Base-by-base conservation (phyloP, 139 green algal genomes). In the Pseudopediastrum boryanum region DNA sequence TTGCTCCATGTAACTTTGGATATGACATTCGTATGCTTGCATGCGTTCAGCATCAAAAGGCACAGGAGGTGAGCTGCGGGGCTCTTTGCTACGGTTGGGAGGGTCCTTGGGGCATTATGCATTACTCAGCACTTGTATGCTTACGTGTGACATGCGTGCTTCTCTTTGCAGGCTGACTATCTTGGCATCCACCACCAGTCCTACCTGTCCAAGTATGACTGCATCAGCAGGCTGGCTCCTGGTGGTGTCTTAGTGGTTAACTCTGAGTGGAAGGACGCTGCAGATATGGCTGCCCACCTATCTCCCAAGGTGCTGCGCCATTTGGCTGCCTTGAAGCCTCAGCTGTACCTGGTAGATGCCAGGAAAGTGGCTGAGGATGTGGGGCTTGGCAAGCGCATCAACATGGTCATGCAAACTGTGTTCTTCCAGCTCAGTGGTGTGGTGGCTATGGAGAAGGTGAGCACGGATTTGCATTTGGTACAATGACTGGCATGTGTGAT, bases 401-500 rank as follows among this genome's bases (percentile, higher is more conserved):
- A 92, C 83, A 90, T 90, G 85, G 83, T 90, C 38, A 89, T 92
- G 87, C 87, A 92, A 78, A 82, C 85, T 6, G 83, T 80, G n/a
- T 92, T 92, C 87, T 92, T 92, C 71, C 52, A 83, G 48, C 85
- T 92, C 13, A 78, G 62, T 2, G 78, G 75, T 23, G 87, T 92
- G 59, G 62, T 92, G 61, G 70, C 78, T 36, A 82, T 89, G 36
- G 83, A 87, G 8, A 77, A 83, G 81, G 76, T 63, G 42, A 7
- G 31, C 59, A 21, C 2, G 10, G n/a, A n/a, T n/a, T n/a, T n/a
- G n/a, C n/a, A n/a, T n/a, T n/a, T n/a, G n/a, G n/a, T n/a, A n/a
- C n/a, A n/a, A n/a, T n/a, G n/a, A n/a, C n/a, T n/a, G n/a, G n/a
- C n/a, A n/a, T n/a, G n/a, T n/a, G n/a, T n/a, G n/a, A n/a, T n/a